Conservation (phyloP, 345 rosid genomes). For the Camelina neglecta region DNA sequence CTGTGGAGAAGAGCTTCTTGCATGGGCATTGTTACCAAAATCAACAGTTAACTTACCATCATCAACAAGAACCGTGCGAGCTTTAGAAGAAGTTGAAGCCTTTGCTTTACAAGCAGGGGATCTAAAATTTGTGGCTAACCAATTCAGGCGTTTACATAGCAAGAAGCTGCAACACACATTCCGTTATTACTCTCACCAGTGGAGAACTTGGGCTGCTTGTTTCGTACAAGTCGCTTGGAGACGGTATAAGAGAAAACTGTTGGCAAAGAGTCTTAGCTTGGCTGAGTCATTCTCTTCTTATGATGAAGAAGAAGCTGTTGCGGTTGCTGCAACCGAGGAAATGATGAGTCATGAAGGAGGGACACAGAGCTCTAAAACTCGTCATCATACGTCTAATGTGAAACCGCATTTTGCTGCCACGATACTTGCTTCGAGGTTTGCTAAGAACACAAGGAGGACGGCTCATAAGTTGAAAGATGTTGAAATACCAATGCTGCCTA, state of each 20-base stretch:
- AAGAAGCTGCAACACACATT: slow-evolving; percentile 68
- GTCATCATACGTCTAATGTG: slow-evolving; percentile 46
- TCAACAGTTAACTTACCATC: slow-evolving; percentile 59
- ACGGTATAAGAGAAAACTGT: slow-evolving; percentile 54
- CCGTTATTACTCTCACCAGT: slow-evolving; percentile 65
- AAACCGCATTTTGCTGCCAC: slow-evolving; percentile 74
- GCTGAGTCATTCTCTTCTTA: slow-evolving; percentile 52
- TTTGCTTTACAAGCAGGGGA: slow-evolving; percentile 68
- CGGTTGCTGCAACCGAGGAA: slow-evolving; percentile 33
- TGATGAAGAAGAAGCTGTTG: slow-evolving; percentile 42
- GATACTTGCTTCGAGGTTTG: slow-evolving; percentile 77
- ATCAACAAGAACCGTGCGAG: slow-evolving; percentile 64
- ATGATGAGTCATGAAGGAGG: slow-evolving; percentile 34
- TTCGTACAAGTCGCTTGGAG: slow-evolving; percentile 69
- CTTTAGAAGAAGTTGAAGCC: slow-evolving; percentile 66
- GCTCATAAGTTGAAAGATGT: slow-evolving; percentile 68
- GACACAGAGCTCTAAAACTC: slow-evolving; percentile 16
- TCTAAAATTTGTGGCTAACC: slow-evolving; percentile 69
- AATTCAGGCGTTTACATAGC: slow-evolving; percentile 68
- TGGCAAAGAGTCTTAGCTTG: slow-evolving; percentile 50
- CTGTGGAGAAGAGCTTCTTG: slow-evolving; percentile 73
- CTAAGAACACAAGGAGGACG: slow-evolving; percentile 86
- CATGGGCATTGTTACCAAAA: slow-evolving; percentile 71
- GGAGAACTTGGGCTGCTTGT: slow-evolving; percentile 81
- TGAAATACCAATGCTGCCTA: slow-evolving; percentile 71